Evolutionary conservation across 2,329 filamentous ascomycete genomes (phyloP), one percentile per base, ranked within the genome.

Genomic region (Alternaria sp.): DNA sequence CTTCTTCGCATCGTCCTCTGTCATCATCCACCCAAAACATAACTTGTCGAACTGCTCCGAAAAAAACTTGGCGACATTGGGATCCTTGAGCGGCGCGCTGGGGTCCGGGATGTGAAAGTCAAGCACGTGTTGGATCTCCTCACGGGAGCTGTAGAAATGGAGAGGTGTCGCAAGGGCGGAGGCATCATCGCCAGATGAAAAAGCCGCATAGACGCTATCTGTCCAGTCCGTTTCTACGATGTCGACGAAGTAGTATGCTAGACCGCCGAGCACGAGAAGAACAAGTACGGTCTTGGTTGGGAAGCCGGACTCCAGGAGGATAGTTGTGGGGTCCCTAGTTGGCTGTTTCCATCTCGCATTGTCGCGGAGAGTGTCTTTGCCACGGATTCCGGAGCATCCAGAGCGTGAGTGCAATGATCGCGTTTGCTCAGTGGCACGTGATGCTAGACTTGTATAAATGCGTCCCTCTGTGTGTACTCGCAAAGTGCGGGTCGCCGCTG

Each of bases 271-370:
- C 28, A 71, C 16, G 36, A 72, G 41, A 5, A 78, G 57, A 51
- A 66, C 65, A 14, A 73, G 34, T 27, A 72, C 64, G 0, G 75
- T 78, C 52, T 78, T 78, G 34, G 62, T 75, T 14, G 75, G 75
- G 41, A 78, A 77, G 2, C 67, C 65, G 1, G 75, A 77, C 18
- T 72, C 66, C 4, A 75, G 62, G 10, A 63, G 45, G 16, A 20
- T 51, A 20, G 22, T 55, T 25, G 38, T 14, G 10, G 50, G 38
- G 22, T 30, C 16, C 16, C 22, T 16, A 5, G 14, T 36, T 20
- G 12, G 46, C n/a, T 41, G 53, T 18, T 51, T 22, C 8, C 36
- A n/a, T 5, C 46, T 32, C 20, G 32, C 11, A 16, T 50, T 27
- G 32, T 7, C 9, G 32, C 16, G 32, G 32, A 22, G 1, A 5